A percentile compares a stretch with the other conserved stretches of the same genome.
These are phyloP conservation scores for Xerocomellus dryophilus DNA, from an alignment of 768 basidiomycete genomes.

Conservation along the genomic window DNA sequence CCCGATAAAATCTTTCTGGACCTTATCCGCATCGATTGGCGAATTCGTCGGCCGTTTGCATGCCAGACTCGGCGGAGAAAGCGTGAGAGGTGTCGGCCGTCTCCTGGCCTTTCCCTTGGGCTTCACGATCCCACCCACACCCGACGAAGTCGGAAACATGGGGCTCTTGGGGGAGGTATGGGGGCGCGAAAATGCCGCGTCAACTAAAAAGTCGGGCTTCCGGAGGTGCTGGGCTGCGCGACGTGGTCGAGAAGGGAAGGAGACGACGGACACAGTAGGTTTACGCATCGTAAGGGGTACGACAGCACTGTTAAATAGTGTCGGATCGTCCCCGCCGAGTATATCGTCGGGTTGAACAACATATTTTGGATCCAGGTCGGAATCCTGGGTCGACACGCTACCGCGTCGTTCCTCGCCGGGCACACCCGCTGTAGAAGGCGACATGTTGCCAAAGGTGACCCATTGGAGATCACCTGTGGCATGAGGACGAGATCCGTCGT, in stretches of 20 bases:
- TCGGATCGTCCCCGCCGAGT: conserved; percentile 35
- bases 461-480: conserved; percentile 38
- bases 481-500: conserved; percentile 25
- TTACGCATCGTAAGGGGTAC: conserved; percentile 28
- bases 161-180: conserved; percentile 13
- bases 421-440: conserved; percentile 2
- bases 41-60: conserved; percentile 35
- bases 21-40: conserved; percentile 34
- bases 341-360: conserved; percentile 40
- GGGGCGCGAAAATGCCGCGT: conserved; percentile 28
- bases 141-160: conserved; percentile 9
- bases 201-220: conserved; percentile 36
- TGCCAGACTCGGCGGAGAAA: conserved; percentile 33
- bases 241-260: conserved; percentile 34
- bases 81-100: conserved; percentile 43
- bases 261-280: conserved; percentile 36
- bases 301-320: conserved; percentile 29
- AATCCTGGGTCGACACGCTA: conserved; percentile 50
- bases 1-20: conserved; percentile 42
- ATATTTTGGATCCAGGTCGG: conserved; percentile 50
- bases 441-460: conserved; percentile 40
- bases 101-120: conserved; percentile 34
- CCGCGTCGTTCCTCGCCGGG: conserved; percentile 38
- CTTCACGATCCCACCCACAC: conserved; percentile 2
- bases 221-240: conserved; percentile 37